Evolutionary conservation across 495 filamentous ascomycete genomes (phyloP).

Genomic region (Lasiosphaeria miniovina): DNA sequence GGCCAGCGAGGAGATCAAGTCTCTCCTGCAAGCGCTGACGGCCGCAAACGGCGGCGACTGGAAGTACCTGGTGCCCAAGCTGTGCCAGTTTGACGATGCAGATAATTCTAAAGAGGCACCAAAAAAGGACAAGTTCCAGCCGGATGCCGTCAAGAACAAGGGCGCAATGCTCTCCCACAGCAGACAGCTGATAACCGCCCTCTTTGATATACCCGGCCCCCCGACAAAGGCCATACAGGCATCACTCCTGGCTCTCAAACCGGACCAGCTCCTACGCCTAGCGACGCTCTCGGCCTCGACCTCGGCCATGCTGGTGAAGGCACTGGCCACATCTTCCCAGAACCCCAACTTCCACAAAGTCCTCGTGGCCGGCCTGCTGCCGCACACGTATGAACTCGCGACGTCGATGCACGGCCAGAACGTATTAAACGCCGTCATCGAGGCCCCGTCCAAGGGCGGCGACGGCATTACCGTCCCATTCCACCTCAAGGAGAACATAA

Average conservation of each 20-base stretch:
- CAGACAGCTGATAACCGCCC: constrained; percentile 38
- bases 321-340: constrained; percentile 57
- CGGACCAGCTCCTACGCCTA: constrained; percentile 36
- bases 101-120: constrained; percentile 30
- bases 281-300: constrained; percentile 38
- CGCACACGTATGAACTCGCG: constrained; percentile 61
- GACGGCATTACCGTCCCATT: constrained; percentile 46
- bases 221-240: constrained; percentile 41
- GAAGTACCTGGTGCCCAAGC: constrained; percentile 51
- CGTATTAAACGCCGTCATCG: constrained; percentile 75
- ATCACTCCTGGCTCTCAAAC: constrained; percentile 37
- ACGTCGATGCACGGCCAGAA: constrained; percentile 69
- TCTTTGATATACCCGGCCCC: constrained; percentile 41
- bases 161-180: constrained; percentile 43
- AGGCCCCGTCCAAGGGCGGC: constrained; percentile 47
- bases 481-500: constrained; percentile 51
- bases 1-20: constrained; percentile 53
- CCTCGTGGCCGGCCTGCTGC: constrained; percentile 45
- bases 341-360: constrained; percentile 53
- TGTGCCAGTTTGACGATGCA: constrained; percentile 50
- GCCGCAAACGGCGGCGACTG: constrained; percentile 55
- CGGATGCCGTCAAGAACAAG: constrained; percentile 37
- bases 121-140: constrained; percentile 25
- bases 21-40: constrained; percentile 59
- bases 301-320: constrained; percentile 67